Base-by-base conservation (phyloP, 495 filamentous ascomycete species). In the Podospora comata region DNA sequence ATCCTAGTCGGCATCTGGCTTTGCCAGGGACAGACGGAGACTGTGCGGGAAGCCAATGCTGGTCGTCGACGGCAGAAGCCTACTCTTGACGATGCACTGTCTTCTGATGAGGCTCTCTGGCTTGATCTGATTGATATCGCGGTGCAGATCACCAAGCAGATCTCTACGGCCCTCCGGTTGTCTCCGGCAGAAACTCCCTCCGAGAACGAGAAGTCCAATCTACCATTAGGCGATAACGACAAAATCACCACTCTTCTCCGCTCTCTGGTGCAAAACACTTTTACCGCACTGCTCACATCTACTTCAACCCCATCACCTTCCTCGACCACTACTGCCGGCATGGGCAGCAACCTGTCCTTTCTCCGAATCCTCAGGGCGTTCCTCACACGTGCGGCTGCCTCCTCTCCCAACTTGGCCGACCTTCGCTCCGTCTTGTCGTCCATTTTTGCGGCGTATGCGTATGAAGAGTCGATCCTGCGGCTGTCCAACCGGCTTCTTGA, bases 361-460 rank as follows among this genome's bases (percentile, higher is more conserved):
- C 86, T 99, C 5, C 91, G 89, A 61, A 92, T 99, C 64, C 86
- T 99, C 5, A 88, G 92, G 26, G 91, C 91, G 7, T 98, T 99
- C 79, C 86, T 99, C n/a, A 87, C 89, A 3, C 88, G 92, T 20
- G 93, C 93, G 0, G 90, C 92, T 1, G 80, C 83, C 27, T 88
- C 90, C 28, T 96, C 94, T 2, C 92, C 95, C 0, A 94, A 90
- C 28, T 86, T 98, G 0, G 89, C 91, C 4, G 93, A 98, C 73
- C 83, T 99, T 15, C 90, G 96, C 27, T 84, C 87, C 56, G 93
- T 97, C 1, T 85, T 99, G 3, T 82, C 87, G 2, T 92, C 92
- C 6, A 93, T 99, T 59, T 99, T 99, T 78, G 89, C 94, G 2
- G 94, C 96, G 0, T 98, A 99, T 73, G 88, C 92, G 0, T 97